phyloP scores from a whole-genome alignment of 129 eudicot genomes.

The Helianthus tuberosus region DNA sequence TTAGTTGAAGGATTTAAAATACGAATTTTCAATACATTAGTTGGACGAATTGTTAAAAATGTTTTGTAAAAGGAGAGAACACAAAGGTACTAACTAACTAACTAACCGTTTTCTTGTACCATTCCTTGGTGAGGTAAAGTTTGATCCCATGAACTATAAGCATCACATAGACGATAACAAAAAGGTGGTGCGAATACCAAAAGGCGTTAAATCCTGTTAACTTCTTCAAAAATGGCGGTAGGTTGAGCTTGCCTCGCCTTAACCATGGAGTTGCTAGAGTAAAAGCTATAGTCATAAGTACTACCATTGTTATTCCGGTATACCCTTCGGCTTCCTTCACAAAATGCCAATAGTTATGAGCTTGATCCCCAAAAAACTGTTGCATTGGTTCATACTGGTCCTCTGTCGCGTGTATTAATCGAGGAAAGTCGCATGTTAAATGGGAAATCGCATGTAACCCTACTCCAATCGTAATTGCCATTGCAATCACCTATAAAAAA shows the following conservation, averaged over 20 bases:
- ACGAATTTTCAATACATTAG: too few relatives aligned
- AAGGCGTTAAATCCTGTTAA: constrained; percentile 97
- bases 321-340: constrained; percentile 65
- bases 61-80: background rate
- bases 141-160: constrained; percentile 73
- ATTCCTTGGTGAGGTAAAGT: constrained; percentile 74
- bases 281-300: constrained; percentile 68
- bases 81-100: too few relatives aligned
- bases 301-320: constrained; percentile 77
- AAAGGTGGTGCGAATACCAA: constrained; percentile 96
- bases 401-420: constrained; percentile 49
- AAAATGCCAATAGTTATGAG: constrained; percentile 63
- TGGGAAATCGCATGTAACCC: constrained; percentile 90
- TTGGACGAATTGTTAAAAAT: too few relatives aligned
- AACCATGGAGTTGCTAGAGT: constrained; percentile 80
- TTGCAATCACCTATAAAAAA: constrained; percentile 77
- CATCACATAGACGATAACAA: constrained; percentile 72
- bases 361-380: constrained; percentile 62
- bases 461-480: constrained; percentile 75
- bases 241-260: constrained; percentile 70
- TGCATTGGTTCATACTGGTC: constrained; percentile 51
- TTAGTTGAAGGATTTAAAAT: background rate
- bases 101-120: constrained; percentile 93
- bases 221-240: constrained; percentile 81
- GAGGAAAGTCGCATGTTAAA: constrained; percentile 90